Percentiles rank a stretch among this genome's conserved stretches.
These are phyloP conservation scores for Chalaropsis thielavioides DNA, from an alignment of 2,329 filamentous ascomycete species.

Conservation along the genomic window DNA sequence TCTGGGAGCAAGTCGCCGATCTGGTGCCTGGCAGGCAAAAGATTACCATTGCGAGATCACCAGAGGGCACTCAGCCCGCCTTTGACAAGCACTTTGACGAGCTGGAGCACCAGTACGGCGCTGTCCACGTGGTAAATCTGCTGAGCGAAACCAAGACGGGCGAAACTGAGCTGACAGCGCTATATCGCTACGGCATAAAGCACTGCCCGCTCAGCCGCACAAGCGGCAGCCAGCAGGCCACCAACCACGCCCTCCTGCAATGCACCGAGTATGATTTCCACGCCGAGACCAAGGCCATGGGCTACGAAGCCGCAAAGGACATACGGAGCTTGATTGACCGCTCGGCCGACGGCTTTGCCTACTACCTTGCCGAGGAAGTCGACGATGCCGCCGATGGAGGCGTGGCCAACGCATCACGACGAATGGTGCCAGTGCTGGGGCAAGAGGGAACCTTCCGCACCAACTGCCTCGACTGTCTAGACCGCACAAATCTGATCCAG, in stretches of 20 bases:
- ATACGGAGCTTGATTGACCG: slow-evolving; percentile 65
- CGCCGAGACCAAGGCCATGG: slow-evolving; percentile 74
- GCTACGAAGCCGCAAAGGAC: slow-evolving; percentile 79
- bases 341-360: slow-evolving; percentile 80
- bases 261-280: slow-evolving; percentile 93
- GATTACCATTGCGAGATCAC: slow-evolving; percentile 75
- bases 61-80: slow-evolving; percentile 81
- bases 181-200: slow-evolving; percentile 64
- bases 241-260: slow-evolving; percentile 60
- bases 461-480: slow-evolving; percentile 90
- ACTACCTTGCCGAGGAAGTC: slow-evolving; percentile 66
- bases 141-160: slow-evolving; percentile 80
- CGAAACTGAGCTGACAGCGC: slow-evolving; percentile 67
- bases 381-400: slow-evolving; percentile 36
- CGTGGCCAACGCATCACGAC: slow-evolving; percentile 23
- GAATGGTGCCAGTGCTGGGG: slow-evolving; percentile 59
- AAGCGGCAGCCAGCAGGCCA: slow-evolving; percentile 19
- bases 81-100: slow-evolving; percentile 90
- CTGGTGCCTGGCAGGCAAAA: slow-evolving; percentile 88
- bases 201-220: slow-evolving; percentile 57
- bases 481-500: slow-evolving; percentile 91
- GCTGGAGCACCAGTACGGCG: slow-evolving; percentile 75
- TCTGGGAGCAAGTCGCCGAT: slow-evolving; percentile 89
- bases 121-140: slow-evolving; percentile 83
- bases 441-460: slow-evolving; percentile 94